These are phyloP conservation scores for Xanthoconium purpureum DNA, from an alignment of 768 basidiomycete species.

Conservation along the genomic window DNA sequence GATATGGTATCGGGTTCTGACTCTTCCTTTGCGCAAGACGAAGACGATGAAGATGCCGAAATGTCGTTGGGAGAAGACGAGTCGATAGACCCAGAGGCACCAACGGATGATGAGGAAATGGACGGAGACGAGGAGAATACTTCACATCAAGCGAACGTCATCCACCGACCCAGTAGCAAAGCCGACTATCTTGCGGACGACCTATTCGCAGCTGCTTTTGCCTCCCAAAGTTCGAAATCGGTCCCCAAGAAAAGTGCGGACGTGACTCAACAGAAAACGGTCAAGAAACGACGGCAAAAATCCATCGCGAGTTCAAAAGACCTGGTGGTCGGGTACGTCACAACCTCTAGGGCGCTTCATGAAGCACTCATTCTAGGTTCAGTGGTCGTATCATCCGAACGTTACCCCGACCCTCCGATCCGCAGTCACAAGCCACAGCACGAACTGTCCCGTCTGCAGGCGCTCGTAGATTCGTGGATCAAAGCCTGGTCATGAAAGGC, in stretches of 20 bases:
- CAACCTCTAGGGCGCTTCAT: not conserved
- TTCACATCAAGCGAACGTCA: not conserved
- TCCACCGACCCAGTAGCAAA: constrained; percentile 28
- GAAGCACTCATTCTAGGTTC: constrained; percentile 4
- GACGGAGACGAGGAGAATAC: constrained; percentile 7
- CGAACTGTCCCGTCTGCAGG: constrained; percentile 47
- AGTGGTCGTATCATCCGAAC: constrained; percentile 57
- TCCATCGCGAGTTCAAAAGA: constrained; percentile 43
- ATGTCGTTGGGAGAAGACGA: constrained; percentile 11
- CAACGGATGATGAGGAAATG: constrained; percentile 21
- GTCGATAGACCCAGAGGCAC: constrained; percentile 9
- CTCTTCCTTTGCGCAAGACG: constrained; percentile 12
- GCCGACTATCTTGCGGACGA: constrained; percentile 62
- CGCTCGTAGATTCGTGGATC: constrained; percentile 50
- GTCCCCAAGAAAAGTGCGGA: constrained; percentile 18
- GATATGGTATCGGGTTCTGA: constrained; percentile 14
- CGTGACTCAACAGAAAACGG: constrained; percentile 22
- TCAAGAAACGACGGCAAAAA: constrained; percentile 33
- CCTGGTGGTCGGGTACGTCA: constrained; percentile 49
- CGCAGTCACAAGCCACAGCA: constrained; percentile 35
- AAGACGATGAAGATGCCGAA: constrained; percentile 11
- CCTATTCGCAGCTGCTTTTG: constrained; percentile 57
- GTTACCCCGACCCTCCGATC: constrained; percentile 32
- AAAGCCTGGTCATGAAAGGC: constrained; percentile 48
- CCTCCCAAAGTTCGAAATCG: constrained; percentile 27